Percentiles rank a stretch among this genome's conserved stretches.
These are phyloP conservation scores for Penicillium expansum DNA, from an alignment of 2,329 filamentous ascomycete species.

Conservation along the genomic window DNA sequence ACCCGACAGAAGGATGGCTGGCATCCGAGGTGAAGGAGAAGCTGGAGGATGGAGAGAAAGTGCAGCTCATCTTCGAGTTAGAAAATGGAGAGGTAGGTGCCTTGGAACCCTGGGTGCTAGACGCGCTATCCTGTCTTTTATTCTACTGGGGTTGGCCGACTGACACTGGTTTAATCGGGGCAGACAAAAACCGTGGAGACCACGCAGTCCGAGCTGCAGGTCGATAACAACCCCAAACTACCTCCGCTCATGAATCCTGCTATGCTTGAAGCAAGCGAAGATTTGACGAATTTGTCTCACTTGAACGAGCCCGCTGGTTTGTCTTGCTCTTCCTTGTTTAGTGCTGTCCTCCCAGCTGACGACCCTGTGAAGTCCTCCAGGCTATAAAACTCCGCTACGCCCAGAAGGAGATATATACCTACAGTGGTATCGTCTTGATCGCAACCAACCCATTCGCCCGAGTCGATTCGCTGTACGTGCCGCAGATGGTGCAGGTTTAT, in stretches of 20 bases:
- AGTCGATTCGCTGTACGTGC: constrained; percentile 96
- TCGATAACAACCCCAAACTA: constrained; percentile 71
- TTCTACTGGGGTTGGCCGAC: neutral
- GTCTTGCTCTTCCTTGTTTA: constrained; percentile 23
- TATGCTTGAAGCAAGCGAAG: constrained; percentile 97
- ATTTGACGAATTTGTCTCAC: constrained; percentile 95
- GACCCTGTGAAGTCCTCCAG: constrained; percentile 69
- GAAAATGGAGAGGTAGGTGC: constrained; percentile 82
- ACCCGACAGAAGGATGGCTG: constrained; percentile 93
- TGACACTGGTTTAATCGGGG: constrained; percentile 17
- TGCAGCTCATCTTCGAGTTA: constrained; percentile 80
- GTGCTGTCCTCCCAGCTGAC: constrained; percentile 20
- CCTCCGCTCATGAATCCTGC: constrained; percentile 97
- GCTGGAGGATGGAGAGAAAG: constrained; percentile 77
- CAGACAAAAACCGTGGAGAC: constrained; percentile 79
- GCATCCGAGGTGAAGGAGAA: constrained; percentile 91
- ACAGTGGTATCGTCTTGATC: constrained; percentile 97
- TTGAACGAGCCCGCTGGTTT: constrained; percentile 95
- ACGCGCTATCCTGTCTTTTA: neutral
- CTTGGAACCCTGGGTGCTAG: neutral
- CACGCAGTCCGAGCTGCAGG: constrained; percentile 70
- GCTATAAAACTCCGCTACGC: constrained; percentile 95
- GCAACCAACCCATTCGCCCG: constrained; percentile 97
- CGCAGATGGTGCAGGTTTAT: constrained; percentile 99
- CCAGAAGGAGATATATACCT: constrained; percentile 99